Base-by-base conservation (phyloP, 139 green algal species). In the Chlamydomonas schloesseri region DNA sequence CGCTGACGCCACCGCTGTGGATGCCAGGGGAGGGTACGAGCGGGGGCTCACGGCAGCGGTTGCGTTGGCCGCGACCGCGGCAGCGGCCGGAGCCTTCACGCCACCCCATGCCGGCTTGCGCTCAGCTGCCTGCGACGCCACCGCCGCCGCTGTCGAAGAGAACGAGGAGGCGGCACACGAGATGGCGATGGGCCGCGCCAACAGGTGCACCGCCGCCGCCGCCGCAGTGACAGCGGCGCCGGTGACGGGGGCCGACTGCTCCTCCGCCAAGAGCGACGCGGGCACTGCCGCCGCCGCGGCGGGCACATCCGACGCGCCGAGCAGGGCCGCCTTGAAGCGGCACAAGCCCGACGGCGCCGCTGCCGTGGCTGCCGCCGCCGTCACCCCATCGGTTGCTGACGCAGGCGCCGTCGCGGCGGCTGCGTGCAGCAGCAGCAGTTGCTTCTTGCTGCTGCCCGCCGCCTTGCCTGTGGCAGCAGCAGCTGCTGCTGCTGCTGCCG, bases 61-160 rank as follows among this genome's bases (percentile, higher is more conserved):
- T 8, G 8, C 8, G 42, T 50, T 50, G 42, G 42, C 8, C 42
- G 42, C 42, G 42, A 8, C 42, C 6, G 42, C 53, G 57, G 55
- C 34, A 28, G 10, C 14, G 28, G 62, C 64, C n/a, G n/a, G n/a
- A 0, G 31, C 21, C 78, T 74, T 84, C 11, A 31, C 46, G 18
- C 78, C 78, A 42, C 78, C 78, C 78, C 78, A 84, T 17, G 78
- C 78, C 8, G 78, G 78, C 78, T 65, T 84, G 29, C 78, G 78
- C 64, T 84, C 78, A 3, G n/a, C 60, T 17, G 58, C 58, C 18
- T 26, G 4, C 37, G 6, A 28, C 34, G 75, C 3, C 34, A 33
- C 46, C 34, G 20, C n/a, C 10, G 78, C 64, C 20, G 65, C 4
- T 2, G 78, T 46, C 14, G 78, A 24, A 2, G 21, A n/a, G n/a